Evolutionary conservation across 768 basidiomycete genomes (phyloP).

Genomic region (Serpula lacrymans): DNA sequence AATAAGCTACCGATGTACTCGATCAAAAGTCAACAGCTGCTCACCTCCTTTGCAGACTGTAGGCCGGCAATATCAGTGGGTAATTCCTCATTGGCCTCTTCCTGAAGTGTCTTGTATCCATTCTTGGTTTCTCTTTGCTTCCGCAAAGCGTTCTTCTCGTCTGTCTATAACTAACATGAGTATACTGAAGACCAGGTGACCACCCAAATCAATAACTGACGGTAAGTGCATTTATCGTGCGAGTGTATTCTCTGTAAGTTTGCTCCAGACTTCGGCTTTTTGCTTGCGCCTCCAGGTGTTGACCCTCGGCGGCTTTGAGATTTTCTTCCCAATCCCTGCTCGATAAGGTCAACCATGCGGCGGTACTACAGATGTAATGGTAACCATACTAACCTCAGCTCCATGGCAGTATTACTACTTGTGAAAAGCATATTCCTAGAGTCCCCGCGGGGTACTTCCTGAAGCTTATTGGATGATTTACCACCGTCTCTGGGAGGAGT

Average conservation of each 20-base stretch:
- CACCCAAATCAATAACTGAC: slow-evolving; percentile 28
- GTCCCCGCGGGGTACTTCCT: slow-evolving; percentile 28
- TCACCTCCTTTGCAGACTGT: slow-evolving; percentile 51
- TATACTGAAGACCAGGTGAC: neutral
- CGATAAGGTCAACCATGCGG: neutral
- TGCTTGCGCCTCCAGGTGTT: slow-evolving; percentile 28
- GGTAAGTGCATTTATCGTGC: slow-evolving; percentile 28
- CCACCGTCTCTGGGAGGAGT: slow-evolving; percentile 59
- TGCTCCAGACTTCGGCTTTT: slow-evolving; percentile 25
- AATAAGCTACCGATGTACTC: slow-evolving; percentile 4
- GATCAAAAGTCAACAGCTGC: slow-evolving; percentile 11
- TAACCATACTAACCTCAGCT: slow-evolving; percentile 39
- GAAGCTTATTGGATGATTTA: slow-evolving; percentile 45
- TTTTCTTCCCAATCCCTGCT: slow-evolving; percentile 46
- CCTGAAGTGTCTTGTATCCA: slow-evolving; percentile 40
- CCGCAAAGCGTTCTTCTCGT: slow-evolving; percentile 18
- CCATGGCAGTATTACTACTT: slow-evolving; percentile 44
- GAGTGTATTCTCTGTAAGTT: slow-evolving; percentile 26
- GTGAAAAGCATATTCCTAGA: slow-evolving; percentile 49
- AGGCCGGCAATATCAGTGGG: slow-evolving; percentile 60
- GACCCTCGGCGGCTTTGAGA: slow-evolving; percentile 35
- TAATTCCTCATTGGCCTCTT: slow-evolving; percentile 66
- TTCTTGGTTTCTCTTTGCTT: slow-evolving; percentile 31
- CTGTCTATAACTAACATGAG: slow-evolving; percentile 9
- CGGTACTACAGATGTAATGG: slow-evolving; percentile 1